Base-by-base conservation (phyloP, 202 grass and related monocot species). In the Hordeum pubiflorum region DNA sequence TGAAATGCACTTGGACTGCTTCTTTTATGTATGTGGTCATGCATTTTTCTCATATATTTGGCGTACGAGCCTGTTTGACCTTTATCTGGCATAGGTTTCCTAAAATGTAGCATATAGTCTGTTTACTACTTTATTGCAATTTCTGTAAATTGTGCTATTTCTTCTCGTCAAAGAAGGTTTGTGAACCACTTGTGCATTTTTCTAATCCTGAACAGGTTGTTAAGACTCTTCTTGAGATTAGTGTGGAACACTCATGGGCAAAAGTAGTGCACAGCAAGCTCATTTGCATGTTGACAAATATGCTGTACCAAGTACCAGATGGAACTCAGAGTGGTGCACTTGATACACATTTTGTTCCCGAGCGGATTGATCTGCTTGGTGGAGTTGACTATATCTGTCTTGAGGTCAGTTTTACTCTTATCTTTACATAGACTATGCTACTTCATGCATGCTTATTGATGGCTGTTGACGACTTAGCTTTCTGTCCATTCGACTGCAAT, bases 381-480 rank as follows among this genome's bases (percentile, higher is more conserved):
- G 96, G 96, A 87, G 89, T 98, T 62, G 89, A 95, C 64, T 95
- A 94, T 74, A 93, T 98, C 77, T 95, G 96, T 91, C 81, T 98
- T 79, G 90, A 98, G 92, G 96, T 98, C 59, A 68, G 68, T 82
- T 7, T 69, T 79, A 48, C 63, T 73, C 54, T 68, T 66, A 15
- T 72, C 11, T 74, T 74, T 69, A 86, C 29, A 77, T 57, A 17
- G 15, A 43, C 37, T 79, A 23, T 55, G 22, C 31, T 73, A 15
- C 17, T 69, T 82, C 73, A 46, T 63, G 31, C 64, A 24, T 71
- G 48, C 41, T 4, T 87, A 40, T 78, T 89, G 75, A 67, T 62
- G 55, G 36, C 23, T 83, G 63, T 78, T 90, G 52, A 77, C 40
- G 34, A 37, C 29, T 63, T 22, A 69, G 26, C 21, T 78, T 66